Percentiles rank a stretch among this genome's conserved stretches.
These are phyloP conservation scores for Inga leiocalycina DNA, from an alignment of 306 rosid genomes.

Conservation along the genomic window DNA sequence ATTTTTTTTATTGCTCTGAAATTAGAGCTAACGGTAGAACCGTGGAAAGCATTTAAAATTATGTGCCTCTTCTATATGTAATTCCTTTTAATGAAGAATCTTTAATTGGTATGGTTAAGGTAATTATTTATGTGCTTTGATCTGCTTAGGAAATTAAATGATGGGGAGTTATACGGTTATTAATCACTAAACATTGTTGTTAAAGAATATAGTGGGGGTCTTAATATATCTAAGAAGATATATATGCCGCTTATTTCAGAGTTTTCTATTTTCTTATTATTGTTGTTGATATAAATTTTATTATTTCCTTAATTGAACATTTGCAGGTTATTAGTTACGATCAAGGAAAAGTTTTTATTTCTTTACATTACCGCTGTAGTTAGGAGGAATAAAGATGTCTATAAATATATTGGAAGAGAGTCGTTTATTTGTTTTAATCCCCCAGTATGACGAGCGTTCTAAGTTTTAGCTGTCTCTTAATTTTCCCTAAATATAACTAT, in stretches of 20 bases:
- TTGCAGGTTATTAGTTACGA: neutral
- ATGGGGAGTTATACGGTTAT: neutral
- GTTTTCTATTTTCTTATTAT: neutral
- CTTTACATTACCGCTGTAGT: neutral
- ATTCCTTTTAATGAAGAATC: too few relatives aligned
- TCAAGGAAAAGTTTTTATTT: neutral
- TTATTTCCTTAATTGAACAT: neutral
- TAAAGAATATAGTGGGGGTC: neutral
- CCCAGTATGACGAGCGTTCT: neutral
- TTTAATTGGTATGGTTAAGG: too few relatives aligned
- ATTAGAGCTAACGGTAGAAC: too few relatives aligned
- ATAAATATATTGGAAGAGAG: neutral
- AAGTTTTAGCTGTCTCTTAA: neutral
- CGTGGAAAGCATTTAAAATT: neutral
- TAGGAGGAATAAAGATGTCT: conserved; percentile 8
- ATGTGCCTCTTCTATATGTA: neutral
- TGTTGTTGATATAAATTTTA: neutral
- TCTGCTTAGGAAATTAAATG: too few relatives aligned
- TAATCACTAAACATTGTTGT: neutral
- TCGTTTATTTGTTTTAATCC: conserved; percentile 1
- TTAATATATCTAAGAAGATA: neutral
- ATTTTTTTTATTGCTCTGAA: neutral
- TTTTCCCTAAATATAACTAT: neutral
- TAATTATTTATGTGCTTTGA: too few relatives aligned
- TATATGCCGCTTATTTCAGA: neutral